Base-by-base conservation (phyloP, 495 filamentous ascomycete species). In the Penicillium cinerascens region DNA sequence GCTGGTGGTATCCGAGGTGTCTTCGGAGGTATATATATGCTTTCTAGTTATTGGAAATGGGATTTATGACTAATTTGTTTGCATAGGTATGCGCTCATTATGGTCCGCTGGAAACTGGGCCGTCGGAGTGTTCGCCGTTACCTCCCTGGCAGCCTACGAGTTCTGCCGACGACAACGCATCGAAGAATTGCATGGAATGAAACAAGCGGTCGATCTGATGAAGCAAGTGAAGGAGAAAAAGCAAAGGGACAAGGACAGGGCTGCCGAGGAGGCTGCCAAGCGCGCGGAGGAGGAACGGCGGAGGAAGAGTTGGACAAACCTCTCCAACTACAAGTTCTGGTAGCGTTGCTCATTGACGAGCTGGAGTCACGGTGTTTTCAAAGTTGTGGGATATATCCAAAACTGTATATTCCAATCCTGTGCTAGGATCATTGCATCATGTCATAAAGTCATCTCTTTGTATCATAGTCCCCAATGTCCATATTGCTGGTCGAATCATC, bases 21-120 rank as follows among this genome's bases (percentile, higher is more conserved):
- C 11, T 69, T 88, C 43, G 86, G 91, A 72, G 86, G 91, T 93
- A 78, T 49, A 75, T 17, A 21, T 21, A 11, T 43, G 20, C 16
- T 8, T 41, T 48, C n/a, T 23, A 16, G 11, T 7, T 10, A 3
- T 16, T 43, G 3, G 29, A 25, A 37, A n/a, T 6, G 16, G 4
- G 44, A 9, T 37, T 9, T 36, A 13, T 15, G 17, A 25, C 55
- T 58, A 48, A 55, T 25, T n/a, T 18, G 13, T 56, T 18, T n/a
- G 9, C 48, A 23, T 55, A 81, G 78, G 74, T 42, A 47, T 70
- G 35, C 67, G 67, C 9, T 67, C 73, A 21, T 59, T 80, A 41
- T 76, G 71, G 72, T 68, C 68, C 27, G 86, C 88, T 5, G 86
- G 82, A 25, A 92, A 92, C 64, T 96, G 88, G 88, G 90, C 90